These are phyloP conservation scores for Neurospora sp. DNA, from an alignment of 2,329 filamentous ascomycete species.

Conservation along the genomic window DNA sequence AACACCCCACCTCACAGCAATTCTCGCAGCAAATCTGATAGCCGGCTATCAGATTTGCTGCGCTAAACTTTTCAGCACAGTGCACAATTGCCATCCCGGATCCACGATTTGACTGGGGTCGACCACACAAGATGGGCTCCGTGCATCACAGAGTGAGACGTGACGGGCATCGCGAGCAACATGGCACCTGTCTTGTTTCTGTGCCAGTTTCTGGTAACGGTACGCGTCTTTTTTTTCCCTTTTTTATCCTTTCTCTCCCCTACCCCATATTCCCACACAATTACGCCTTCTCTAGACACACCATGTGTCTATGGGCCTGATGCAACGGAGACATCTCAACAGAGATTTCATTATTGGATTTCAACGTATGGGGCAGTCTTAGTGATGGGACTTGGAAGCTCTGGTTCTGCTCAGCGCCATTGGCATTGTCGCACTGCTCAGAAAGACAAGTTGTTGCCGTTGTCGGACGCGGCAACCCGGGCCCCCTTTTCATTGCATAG, in stretches of 20 bases:
- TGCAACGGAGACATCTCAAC: neutral
- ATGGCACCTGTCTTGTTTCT: neutral
- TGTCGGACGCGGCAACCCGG: neutral
- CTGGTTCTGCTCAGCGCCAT: neutral
- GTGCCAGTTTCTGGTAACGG: constrained; percentile 11
- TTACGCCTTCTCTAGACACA: neutral
- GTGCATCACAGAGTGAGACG: neutral
- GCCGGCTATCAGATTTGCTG: neutral
- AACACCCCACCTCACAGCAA: neutral
- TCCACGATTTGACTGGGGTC: neutral
- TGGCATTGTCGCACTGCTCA: neutral
- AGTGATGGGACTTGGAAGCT: neutral
- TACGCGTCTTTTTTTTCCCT: constrained; percentile 17
- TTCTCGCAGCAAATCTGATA: neutral
- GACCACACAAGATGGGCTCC: neutral
- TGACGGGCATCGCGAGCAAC: neutral
- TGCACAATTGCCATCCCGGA: neutral
- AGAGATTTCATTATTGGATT: neutral
- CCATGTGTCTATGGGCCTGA: neutral
- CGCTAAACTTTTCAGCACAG: neutral
- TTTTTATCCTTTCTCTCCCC: constrained; percentile 8
- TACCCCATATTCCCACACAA: neutral
- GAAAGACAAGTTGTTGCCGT: neutral
- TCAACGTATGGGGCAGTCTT: neutral
- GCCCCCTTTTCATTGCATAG: neutral